phyloP scores from a whole-genome alignment of 345 rosid genomes.

The Syzygium oleosum region DNA sequence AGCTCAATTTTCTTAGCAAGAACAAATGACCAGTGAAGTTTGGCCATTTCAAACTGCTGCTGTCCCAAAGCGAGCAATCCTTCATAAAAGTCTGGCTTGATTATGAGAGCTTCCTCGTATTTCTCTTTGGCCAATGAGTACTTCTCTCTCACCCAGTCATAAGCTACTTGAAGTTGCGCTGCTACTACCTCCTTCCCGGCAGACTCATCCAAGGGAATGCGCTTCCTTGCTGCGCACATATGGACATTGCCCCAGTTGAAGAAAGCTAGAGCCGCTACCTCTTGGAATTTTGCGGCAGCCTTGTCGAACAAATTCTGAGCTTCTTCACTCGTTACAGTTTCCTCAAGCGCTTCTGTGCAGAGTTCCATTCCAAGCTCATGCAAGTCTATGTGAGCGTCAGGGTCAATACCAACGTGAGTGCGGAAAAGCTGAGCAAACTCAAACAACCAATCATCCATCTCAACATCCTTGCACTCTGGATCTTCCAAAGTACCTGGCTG shows the following conservation, averaged over 20 bases:
- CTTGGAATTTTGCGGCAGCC: constrained; percentile 94
- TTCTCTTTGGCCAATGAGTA: constrained; percentile 77
- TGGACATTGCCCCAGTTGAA: constrained; percentile 99
- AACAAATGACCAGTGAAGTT: constrained; percentile 86
- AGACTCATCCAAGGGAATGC: constrained; percentile 86
- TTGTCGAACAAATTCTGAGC: constrained; percentile 85
- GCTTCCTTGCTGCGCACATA: constrained; percentile 97
- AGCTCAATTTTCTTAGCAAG: constrained; percentile 80
- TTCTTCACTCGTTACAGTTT: constrained; percentile 84
- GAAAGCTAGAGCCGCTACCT: constrained; percentile 93
- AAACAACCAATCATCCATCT: constrained; percentile 98
- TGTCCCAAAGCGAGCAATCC: constrained; percentile 94
- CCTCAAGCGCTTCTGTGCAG: constrained; percentile 96
- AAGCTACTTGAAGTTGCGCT: constrained; percentile 71
- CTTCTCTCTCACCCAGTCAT: constrained; percentile 87
- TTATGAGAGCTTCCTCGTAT: constrained; percentile 66
- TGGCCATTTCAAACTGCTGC: constrained; percentile 98
- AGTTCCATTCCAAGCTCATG: constrained; percentile 99
- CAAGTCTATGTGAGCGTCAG: constrained; percentile 90
- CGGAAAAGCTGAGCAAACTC: constrained; percentile 97
- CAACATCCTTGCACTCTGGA: constrained; percentile 70
- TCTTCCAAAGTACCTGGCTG: constrained; percentile 45
- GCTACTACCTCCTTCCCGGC: constrained; percentile 60
- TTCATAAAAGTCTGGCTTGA: constrained; percentile 92
- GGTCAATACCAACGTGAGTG: constrained; percentile 82